These are phyloP conservation scores for Neonectria coccinea DNA, from an alignment of 2,329 filamentous ascomycete genomes.

Conservation along the genomic window DNA sequence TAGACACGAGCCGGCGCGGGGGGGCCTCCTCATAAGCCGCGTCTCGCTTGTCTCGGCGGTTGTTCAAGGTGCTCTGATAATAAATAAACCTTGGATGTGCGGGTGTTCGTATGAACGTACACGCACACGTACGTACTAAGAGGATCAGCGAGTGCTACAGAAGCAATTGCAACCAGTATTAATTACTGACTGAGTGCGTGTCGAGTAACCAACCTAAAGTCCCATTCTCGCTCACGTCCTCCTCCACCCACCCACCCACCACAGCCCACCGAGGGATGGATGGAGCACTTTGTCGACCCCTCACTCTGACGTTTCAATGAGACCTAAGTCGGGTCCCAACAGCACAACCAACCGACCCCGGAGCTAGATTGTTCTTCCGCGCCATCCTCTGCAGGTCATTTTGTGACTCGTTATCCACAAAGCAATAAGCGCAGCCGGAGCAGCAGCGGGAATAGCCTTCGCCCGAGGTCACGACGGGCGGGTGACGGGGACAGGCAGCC, in stretches of 20 bases:
- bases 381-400: conserved; percentile 24
- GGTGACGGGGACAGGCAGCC: conserved; percentile 20
- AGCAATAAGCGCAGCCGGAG: conserved; percentile 22
- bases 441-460: conserved; percentile 22
- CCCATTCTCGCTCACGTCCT: conserved; percentile 12
- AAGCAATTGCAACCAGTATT: background rate
- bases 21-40: background rate
- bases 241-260: conserved; percentile 14
- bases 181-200: background rate
- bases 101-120: background rate
- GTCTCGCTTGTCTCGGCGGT: background rate
- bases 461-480: conserved; percentile 14
- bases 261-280: conserved; percentile 14
- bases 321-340: conserved; percentile 10
- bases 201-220: conserved; percentile 4
- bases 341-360: conserved; percentile 4
- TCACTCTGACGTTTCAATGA: conserved; percentile 23
- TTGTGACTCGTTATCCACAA: conserved; percentile 15
- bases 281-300: conserved; percentile 16
- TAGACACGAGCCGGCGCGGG: conserved; percentile 7
- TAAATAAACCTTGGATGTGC: background rate
- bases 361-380: conserved; percentile 3
- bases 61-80: background rate
- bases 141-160: background rate
- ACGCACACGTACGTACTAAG: background rate